These are phyloP conservation scores for Holtermannia corniformis DNA, from an alignment of 768 basidiomycete genomes.

Conservation along the genomic window DNA sequence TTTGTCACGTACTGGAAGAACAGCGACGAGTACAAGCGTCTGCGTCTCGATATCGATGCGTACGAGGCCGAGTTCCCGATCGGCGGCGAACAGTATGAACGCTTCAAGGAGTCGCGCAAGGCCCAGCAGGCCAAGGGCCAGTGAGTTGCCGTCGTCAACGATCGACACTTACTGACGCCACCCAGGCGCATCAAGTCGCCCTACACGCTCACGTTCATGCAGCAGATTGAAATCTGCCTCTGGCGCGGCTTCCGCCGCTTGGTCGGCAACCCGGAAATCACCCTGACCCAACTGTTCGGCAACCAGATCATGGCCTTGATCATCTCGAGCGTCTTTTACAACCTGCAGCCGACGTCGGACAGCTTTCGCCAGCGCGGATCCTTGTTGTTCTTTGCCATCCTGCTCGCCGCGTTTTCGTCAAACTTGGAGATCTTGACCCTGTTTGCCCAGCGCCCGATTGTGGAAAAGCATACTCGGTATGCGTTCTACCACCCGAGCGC, in stretches of 20 bases:
- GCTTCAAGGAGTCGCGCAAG: conserved; percentile 57
- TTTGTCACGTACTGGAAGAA: conserved; percentile 49
- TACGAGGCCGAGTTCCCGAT: conserved; percentile 45
- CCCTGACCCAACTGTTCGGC: conserved; percentile 35
- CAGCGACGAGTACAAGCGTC: conserved; percentile 50
- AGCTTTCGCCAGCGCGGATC: conserved; percentile 32
- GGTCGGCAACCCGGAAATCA: conserved; percentile 43
- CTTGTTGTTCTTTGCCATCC: conserved; percentile 46
- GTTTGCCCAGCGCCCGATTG: conserved; percentile 44
- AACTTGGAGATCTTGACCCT: conserved; percentile 41
- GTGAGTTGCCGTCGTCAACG: conserved; percentile 63
- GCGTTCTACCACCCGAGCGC: conserved; percentile 49
- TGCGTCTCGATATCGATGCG: conserved; percentile 51
- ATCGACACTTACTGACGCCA: conserved; percentile 64
- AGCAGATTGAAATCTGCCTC: conserved; percentile 47
- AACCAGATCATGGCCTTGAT: conserved; percentile 36
- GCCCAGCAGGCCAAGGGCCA: conserved; percentile 68
- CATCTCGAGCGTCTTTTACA: conserved; percentile 38
- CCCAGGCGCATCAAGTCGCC: conserved; percentile 43
- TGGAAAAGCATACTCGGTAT: conserved; percentile 48
- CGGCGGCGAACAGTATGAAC: conserved; percentile 47
- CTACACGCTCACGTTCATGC: conserved; percentile 46
- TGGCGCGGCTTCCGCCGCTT: conserved; percentile 47
- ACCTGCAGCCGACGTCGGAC: conserved; percentile 28
- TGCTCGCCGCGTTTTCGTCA: conserved; percentile 51